Evolutionary conservation across 768 basidiomycete genomes (phyloP).

Genomic region (Gloeostereum incarnatum): DNA sequence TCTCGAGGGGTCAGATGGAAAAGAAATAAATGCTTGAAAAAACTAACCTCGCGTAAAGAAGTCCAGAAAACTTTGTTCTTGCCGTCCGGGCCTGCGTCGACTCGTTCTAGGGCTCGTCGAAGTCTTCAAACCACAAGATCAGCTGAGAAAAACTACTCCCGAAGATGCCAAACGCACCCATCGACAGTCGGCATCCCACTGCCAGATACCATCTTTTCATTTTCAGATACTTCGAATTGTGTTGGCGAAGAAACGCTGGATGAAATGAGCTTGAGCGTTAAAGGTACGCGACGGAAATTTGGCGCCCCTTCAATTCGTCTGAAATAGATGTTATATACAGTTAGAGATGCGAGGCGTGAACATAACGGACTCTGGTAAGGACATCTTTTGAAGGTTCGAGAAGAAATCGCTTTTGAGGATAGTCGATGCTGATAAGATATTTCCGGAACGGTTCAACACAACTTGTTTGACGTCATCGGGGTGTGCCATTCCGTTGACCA

Average conservation of each 20-base stretch:
- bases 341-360: neutral
- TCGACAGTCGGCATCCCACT: conserved; percentile 95
- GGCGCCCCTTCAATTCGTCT: conserved; percentile 90
- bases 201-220: conserved; percentile 65
- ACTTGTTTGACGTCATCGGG: conserved; percentile 89
- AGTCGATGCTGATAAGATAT: conserved; percentile 82
- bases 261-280: conserved; percentile 34
- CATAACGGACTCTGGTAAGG: conserved; percentile 73
- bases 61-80: conserved; percentile 82
- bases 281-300: conserved; percentile 80
- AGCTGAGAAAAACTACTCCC: neutral
- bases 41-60: conserved; percentile 75
- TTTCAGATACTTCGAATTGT: conserved; percentile 12
- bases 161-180: conserved; percentile 38
- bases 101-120: conserved; percentile 65
- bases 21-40: neutral
- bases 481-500: conserved; percentile 60
- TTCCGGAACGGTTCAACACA: conserved; percentile 77
- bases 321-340: conserved; percentile 3
- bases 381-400: conserved; percentile 92
- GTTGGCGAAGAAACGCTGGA: conserved; percentile 4
- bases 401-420: conserved; percentile 97
- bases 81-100: conserved; percentile 77
- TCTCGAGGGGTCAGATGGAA: conserved; percentile 2
- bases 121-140: conserved; percentile 35